Evolutionary conservation across 2,329 filamentous ascomycete species (phyloP).

Genomic region (Dactylellina drechsleri): DNA sequence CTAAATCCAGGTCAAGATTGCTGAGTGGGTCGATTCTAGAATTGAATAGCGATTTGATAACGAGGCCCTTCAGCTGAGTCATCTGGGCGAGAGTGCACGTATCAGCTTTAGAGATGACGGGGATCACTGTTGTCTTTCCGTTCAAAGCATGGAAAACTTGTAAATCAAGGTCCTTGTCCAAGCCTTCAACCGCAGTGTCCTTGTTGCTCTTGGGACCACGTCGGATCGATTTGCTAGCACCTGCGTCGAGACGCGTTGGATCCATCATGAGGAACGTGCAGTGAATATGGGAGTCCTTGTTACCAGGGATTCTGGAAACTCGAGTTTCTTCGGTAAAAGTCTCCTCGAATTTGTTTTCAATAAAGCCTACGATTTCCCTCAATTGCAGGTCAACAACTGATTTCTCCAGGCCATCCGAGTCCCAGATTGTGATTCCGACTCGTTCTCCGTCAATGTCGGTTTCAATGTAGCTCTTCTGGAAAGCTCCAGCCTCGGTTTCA

Average conservation of each 20-base stretch:
- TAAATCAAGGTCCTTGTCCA: constrained; percentile 89
- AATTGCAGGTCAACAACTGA: constrained; percentile 94
- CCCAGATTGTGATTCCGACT: constrained; percentile 93
- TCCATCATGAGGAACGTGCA: constrained; percentile 93
- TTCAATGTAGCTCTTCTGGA: constrained; percentile 80
- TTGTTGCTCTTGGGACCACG: constrained; percentile 64
- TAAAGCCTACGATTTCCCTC: constrained; percentile 86
- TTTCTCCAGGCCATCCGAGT: constrained; percentile 93
- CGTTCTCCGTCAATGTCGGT: constrained; percentile 93
- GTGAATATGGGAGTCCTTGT: constrained; percentile 96
- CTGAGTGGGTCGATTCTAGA: constrained; percentile 89
- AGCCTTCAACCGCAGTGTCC: constrained; percentile 65
- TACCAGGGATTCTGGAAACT: constrained; percentile 89
- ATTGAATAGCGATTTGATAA: constrained; percentile 87
- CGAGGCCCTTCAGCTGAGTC: constrained; percentile 86
- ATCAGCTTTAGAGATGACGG: constrained; percentile 95
- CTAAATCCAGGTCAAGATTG: constrained; percentile 82
- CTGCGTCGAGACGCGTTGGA: constrained; percentile 83
- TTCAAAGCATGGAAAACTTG: constrained; percentile 87
- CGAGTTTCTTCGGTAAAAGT: constrained; percentile 98
- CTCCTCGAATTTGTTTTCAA: too few relatives aligned
- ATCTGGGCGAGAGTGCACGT: constrained; percentile 96
- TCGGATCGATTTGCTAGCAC: constrained; percentile 70
- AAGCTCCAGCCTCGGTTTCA: constrained; percentile 62
- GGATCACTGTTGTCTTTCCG: constrained; percentile 93